phyloP scores from a whole-genome alignment of 2,329 filamentous ascomycete genomes.

The Paraphaeosphaeria minitans region DNA sequence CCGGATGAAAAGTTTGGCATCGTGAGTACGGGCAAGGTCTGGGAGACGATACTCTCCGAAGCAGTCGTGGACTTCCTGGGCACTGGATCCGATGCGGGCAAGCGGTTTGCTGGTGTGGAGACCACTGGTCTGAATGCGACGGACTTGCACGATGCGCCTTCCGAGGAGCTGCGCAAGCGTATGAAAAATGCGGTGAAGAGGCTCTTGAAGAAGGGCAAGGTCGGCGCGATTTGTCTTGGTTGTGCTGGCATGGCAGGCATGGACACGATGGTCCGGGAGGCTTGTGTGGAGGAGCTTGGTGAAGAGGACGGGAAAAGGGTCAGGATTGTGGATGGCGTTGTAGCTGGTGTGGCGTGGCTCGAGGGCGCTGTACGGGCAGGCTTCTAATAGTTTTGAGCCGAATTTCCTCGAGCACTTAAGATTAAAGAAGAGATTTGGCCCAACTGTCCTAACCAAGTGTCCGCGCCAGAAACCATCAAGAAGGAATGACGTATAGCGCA shows the following conservation, averaged over 20 bases:
- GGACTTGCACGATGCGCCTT: slow-evolving; percentile 74
- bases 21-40: slow-evolving; percentile 83
- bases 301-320: slow-evolving; percentile 62
- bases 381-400: too few species aligned
- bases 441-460: too few species aligned
- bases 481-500: too few species aligned
- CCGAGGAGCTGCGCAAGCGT: slow-evolving; percentile 66
- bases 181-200: slow-evolving; percentile 72
- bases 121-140: slow-evolving; percentile 81
- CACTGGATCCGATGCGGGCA: slow-evolving; percentile 39
- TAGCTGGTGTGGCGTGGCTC: slow-evolving; percentile 68
- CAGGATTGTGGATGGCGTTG: slow-evolving; percentile 79
- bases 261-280: slow-evolving; percentile 74
- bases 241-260: slow-evolving; percentile 92
- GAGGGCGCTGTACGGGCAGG: slow-evolving; percentile 55
- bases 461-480: too few species aligned
- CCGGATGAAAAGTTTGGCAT: slow-evolving; percentile 73
- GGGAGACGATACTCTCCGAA: slow-evolving; percentile 72
- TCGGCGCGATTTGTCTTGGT: slow-evolving; percentile 78
- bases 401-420: too few species aligned
- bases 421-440: too few species aligned
- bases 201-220: slow-evolving; percentile 62
- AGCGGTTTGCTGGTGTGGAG: slow-evolving; percentile 76
- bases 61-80: slow-evolving; percentile 72
- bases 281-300: slow-evolving; percentile 69